phyloP scores from a whole-genome alignment of 2,329 filamentous ascomycete genomes.

The Aspergillus sp. region DNA sequence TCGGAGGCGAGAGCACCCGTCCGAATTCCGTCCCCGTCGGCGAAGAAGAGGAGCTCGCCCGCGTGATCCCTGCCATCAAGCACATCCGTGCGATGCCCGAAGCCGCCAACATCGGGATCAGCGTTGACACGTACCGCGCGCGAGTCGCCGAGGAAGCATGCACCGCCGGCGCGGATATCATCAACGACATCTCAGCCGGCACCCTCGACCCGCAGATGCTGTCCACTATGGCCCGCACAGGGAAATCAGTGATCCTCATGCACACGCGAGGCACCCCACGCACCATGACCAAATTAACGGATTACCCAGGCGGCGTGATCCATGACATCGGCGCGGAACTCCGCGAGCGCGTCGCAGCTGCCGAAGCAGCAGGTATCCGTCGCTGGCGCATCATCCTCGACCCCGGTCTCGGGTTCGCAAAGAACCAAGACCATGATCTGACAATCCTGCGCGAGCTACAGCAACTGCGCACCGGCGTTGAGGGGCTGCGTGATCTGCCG shows the following conservation, averaged over 20 bases:
- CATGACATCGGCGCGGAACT: constrained; percentile 61
- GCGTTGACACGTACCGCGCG: constrained; percentile 87
- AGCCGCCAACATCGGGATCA: constrained; percentile 60
- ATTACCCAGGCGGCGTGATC: constrained; percentile 63
- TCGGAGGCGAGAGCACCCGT: constrained; percentile 88
- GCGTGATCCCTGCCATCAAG: constrained; percentile 70
- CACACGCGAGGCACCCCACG: constrained; percentile 84
- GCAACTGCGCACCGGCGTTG: constrained; percentile 45
- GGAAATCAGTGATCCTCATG: constrained; percentile 76
- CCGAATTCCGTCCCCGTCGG: constrained; percentile 63
- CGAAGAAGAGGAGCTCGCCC: constrained; percentile 63
- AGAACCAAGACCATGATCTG: constrained; percentile 71
- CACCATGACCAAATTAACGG: constrained; percentile 64
- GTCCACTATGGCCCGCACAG: constrained; percentile 63
- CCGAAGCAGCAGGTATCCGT: constrained; percentile 72
- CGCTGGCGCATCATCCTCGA: constrained; percentile 94
- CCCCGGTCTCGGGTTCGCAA: constrained; percentile 90
- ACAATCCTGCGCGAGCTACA: constrained; percentile 62
- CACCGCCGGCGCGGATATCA: constrained; percentile 72
- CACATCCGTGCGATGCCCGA: constrained; percentile 60
- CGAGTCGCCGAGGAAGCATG: constrained; percentile 70
- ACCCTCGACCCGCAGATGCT: constrained; percentile 74
- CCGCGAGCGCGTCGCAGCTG: constrained; percentile 59
- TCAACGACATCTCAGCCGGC: constrained; percentile 91
- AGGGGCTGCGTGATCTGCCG: constrained; percentile 53